Evolutionary conservation across 306 rosid genomes (phyloP), one percentile per base, ranked within the genome.

Genomic region (Corylus americana): DNA sequence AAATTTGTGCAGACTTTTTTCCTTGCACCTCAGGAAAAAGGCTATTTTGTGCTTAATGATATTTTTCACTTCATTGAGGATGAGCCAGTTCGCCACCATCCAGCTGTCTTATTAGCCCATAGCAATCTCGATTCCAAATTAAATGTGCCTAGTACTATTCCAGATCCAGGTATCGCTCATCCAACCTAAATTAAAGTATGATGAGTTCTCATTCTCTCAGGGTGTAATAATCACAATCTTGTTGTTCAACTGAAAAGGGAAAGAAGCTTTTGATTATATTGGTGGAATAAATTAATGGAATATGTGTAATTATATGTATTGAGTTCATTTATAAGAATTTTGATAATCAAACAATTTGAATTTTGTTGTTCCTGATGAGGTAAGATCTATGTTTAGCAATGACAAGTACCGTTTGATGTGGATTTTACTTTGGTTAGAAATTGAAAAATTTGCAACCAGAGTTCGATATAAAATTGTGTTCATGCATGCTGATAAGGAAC

Each of bases 21-120:
- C 85, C 98, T 95, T 79, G 98, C 97, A 62, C 98, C 98, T 35
- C 98, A 95, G 74, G 98, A 95, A 73, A 95, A 91, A 78, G 98
- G 98, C 4, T 92, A 83, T 85, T 92, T 95, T 80, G 92, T 95
- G 74, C 91, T 95, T 45, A 95, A 84, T 79, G 98, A 95, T 79
- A 91, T 95, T 76, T 95, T 92, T 86, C 97, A 95, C 79, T 91
- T 87, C 66, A 82, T 93, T 66, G 97, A 95, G 70, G 98, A 92
- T 63, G 98, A 92, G 61, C 90, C 83, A 50, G 51, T 92, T 78
- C 92, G 76, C 83, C 97, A 84, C 55, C 96, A 90, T 77, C 97
- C 89, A 47, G 86, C 97, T 11, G 92, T 93, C 75, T 81, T 92
- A 85, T 75, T 92, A 80, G 85, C 93, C 81, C 97, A 90, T 85